Evolutionary conservation across 257 asterid genomes (phyloP), one percentile per base, ranked within the genome.

Genomic region (Petunia axillaris): DNA sequence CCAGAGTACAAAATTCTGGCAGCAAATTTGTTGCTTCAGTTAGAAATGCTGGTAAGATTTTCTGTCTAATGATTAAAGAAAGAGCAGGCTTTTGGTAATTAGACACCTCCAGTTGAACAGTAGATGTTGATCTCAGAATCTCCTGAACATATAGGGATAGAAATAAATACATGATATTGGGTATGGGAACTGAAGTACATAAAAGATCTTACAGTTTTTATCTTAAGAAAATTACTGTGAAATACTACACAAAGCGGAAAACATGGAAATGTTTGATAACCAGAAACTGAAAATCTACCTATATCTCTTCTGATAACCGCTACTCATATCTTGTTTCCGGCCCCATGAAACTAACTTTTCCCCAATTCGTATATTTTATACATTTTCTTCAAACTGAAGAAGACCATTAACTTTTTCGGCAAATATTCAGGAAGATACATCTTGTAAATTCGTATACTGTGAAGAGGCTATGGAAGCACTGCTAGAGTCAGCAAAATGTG

Each of bases 11-110:
- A 85, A 79, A 88, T 92, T 84, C 87, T 92, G 81, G 98, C 99
- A 82, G 97, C 98, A 75, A 91, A 90, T 82, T 83, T 93, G 88
- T 82, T 93, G 50, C 94, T 95, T 75, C 99, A 95, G 78, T 84
- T 92, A 80, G 93, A 92, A 84, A 89, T 84, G 77, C 90, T 92
- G 83, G 99, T 95, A 84, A 85, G 90, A 84, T 48, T 75, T 54
- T 76, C 63, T 14, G 35, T 68, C 46, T 1, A 4, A 7, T 11
- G 3, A 38, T 65, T n/a, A 48, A 38, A 41, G 76, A 50, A 35
- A 10, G 11, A 35, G 46, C 62, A 50, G 77, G 46, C 13, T 1
- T 25, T 50, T 7, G 0, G 63, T 50, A 50, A 73, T 62, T 50
- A 73, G 50, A 73, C 35, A 36, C 46, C 78, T 13, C 35, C 36